Base-by-base conservation (phyloP, 2,329 filamentous ascomycete genomes). In the Fusarium cicatricum region DNA sequence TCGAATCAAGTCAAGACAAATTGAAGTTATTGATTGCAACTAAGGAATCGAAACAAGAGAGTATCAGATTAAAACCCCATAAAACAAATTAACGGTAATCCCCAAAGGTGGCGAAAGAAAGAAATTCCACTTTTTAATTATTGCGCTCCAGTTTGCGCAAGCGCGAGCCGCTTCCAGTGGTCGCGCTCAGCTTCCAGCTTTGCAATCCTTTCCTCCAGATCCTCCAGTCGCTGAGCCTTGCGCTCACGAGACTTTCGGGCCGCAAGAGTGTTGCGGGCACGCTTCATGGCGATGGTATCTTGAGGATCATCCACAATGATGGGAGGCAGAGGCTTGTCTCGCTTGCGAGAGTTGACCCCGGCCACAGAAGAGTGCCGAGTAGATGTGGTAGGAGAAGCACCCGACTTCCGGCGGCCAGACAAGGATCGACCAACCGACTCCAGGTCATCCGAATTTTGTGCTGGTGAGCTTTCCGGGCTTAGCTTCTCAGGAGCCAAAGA, bases 221-320 rank as follows among this genome's bases (percentile, higher is more conserved):
- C 85, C 51, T 90, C 87, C 58, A 94, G 82, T 66, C 88, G 85
- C 72, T 89, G 83, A 52, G 91, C 87, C 80, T 97, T 97, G 64
- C 92, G 89, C 70, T 92, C 89, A 46, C 94, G 89, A 55, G 92
- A 97, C 79, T 97, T 97, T 65, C 94, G 92, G 68, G 94, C 94
- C 15, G 94, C 94, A 74, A 96, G 85, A 9, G 92, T 96, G 75
- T 97, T 98, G 65, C 92, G 90, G 44, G 92, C 93, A 74, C 94
- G 90, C 87, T 97, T 97, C 82, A 93, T 85, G 16, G 91, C 92
- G n/a, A 90, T 74, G 10, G 84, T 85, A 70, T 97, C 93, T 36
- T 68, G 78, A 1, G 87, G 85, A 66, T 97, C 91, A 23, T 88
- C 85, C 32, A 92, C 85, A 57, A 89, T 79, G 72, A 97, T 93